Evolutionary conservation across 108 stramenopile species (phyloP), one percentile per base, ranked within the genome.

Genomic region (Cyclotella sp.): DNA sequence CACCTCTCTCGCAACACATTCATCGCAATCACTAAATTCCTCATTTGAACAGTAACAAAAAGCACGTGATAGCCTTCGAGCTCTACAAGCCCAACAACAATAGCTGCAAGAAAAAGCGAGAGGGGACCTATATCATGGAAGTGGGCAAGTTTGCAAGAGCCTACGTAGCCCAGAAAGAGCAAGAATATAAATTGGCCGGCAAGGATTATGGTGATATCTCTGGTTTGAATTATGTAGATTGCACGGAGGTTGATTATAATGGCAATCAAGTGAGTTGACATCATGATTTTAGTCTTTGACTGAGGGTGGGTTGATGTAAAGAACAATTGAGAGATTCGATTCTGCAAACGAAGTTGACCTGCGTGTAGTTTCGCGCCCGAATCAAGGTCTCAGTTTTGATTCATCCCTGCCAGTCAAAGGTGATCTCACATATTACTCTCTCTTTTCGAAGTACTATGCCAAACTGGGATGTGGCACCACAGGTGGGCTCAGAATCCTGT

Each of bases 51-150:
- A 83, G 82, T 55, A 80, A 80, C 21, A 77, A 77, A 40, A 62
- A 76, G 16, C 68, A 76, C 21, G 47, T 70, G 18, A 76, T 84
- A 22, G 83, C 79, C 43, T 84, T 71, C 28, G 75, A 75, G 41
- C 5, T 84, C 10, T 80, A 75, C 65, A 68, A 68, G 28, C 42
- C 68, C 15, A 68, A 61, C 55, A 69, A 84, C 75, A 84, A 84
- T 28, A 43, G 29, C n/a, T 84, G 83, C 63, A 4, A 60, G 15
- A 60, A 62, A 53, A 76, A 68, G 52, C 68, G 39, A 10, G 41
- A 53, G 24, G 83, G 78, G 43, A 42, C 40, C 9, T 84, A 75
- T 65, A 27, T 73, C 14, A 72, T 76, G 68, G 79, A 79, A 41
- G 75, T 84, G 47, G 78, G 69, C 22, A n/a, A 65, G 30, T 84